Base-by-base conservation (phyloP, 257 asterid species). In the Penstemon newberryi region DNA sequence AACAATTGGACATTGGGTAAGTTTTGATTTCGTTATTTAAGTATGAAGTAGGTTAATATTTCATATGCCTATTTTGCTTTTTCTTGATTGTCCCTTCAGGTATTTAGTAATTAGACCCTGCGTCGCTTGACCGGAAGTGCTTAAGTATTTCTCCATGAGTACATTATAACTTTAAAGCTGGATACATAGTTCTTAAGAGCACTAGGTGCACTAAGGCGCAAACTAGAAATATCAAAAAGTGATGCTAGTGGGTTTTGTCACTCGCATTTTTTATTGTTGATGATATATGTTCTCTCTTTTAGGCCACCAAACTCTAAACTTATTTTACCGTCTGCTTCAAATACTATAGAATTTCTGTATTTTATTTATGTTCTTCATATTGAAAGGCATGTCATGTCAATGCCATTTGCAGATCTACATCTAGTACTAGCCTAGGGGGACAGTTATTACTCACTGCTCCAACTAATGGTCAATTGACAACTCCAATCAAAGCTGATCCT, bases 391-490 rank as follows among this genome's bases (percentile, higher is more conserved):
- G 36, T 54, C 46, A 41, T 52, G 59, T 58, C 49, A 41, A 11
- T 4, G 10, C 3, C 54, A 46, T 60, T 76, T 73, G 73, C 90
- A 93, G 97, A 62, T 80, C 92, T 66, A 71, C 94, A 51, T 81
- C 92, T 52, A 79, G 78, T 76, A 63, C 88, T 75, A 76, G 86
- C 73, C 70, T 77, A 71, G 91, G 85, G 71, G 45, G 84, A 63
- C 96, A 84, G 78, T 73, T 82, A 63, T 66, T 76, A 2, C 86
- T 86, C 62, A 86, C 89, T 71, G 87, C 91, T 67, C 94, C 96
- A 56, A 66, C 80, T 74, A 81, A 77, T 64, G 82, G 84, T 75
- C 82, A 78, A 72, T 66, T 81, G 68, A 42, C 85, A 55, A 77
- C 94, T 57, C 89, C 89, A 42, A 46, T 77, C 33, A 85, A 78